Percentiles rank a stretch among this genome's conserved stretches.
Conservation (phyloP, 2,329 filamentous ascomycete genomes). For the Talaromyces amestolkiae region DNA sequence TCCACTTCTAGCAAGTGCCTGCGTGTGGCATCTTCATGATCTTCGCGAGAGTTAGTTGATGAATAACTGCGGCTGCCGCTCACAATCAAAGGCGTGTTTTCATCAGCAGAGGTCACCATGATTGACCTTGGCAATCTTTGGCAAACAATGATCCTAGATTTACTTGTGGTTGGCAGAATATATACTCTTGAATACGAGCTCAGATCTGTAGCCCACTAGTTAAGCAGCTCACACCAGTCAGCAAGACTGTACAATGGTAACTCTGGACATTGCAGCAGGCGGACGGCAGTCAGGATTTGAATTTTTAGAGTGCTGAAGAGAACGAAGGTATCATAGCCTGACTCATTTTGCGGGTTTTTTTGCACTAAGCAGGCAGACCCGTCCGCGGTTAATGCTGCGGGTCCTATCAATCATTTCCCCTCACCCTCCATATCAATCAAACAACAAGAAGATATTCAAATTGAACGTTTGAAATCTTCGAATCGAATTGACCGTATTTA, state of each 20-base stretch:
- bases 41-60: neutral
- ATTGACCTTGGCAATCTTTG: neutral
- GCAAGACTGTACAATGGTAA: neutral
- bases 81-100: slow-evolving; percentile 22
- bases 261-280: neutral
- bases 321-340: slow-evolving; percentile 1
- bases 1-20: neutral
- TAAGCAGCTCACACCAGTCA: neutral
- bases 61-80: slow-evolving; percentile 1
- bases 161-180: neutral
- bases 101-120: slow-evolving; percentile 22
- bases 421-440: neutral
- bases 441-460: neutral
- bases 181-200: neutral
- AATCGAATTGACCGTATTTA: neutral
- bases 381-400: slow-evolving; percentile 4
- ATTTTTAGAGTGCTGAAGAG: neutral
- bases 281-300: neutral
- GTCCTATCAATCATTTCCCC: slow-evolving; percentile 9
- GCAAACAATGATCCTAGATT: too few relatives aligned
- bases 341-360: slow-evolving; percentile 13
- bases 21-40: neutral
- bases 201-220: neutral
- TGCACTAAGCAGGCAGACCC: slow-evolving; percentile 7
- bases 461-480: too few relatives aligned